Conservation (phyloP, 805 yeast species). For the Kodamaea kaohsiungensis region DNA sequence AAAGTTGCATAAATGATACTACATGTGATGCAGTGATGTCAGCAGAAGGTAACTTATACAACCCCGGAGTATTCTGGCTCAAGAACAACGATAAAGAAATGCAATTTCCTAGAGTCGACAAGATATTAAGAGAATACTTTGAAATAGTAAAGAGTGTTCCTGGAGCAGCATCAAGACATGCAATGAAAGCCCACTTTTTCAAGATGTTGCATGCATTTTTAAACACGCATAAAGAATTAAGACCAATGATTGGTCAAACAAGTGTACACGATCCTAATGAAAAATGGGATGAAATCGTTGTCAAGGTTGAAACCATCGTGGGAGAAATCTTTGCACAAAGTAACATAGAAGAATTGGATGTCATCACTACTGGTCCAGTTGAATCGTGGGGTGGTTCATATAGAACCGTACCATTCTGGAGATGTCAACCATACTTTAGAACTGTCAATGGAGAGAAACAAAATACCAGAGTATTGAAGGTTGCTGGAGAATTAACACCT, state of each 20-base stretch:
- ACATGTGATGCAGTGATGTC: conserved; percentile 93
- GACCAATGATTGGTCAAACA: conserved; percentile 66
- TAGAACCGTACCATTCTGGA: conserved; percentile 86
- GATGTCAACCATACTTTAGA: conserved; percentile 94
- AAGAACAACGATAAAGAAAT: conserved; percentile 52
- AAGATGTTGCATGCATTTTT: conserved; percentile 82
- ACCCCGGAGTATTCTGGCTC: conserved; percentile 87
- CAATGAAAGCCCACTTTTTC: conserved; percentile 93
- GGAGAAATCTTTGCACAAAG: conserved; percentile 51
- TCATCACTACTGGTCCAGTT: conserved; percentile 50
- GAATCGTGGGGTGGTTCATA: conserved; percentile 82
- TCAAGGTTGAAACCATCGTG: conserved; percentile 68
- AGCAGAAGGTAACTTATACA: conserved; percentile 92
- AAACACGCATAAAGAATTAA: conserved; percentile 70
- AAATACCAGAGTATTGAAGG: conserved; percentile 36
- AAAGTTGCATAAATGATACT: conserved; percentile 62
- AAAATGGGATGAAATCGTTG: conserved; percentile 54
- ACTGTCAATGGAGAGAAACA: conserved; percentile 74
- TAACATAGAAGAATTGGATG: conserved; percentile 58
- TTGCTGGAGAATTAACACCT: conserved; percentile 34
- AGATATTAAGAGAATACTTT: conserved; percentile 79
- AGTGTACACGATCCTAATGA: conserved; percentile 39
- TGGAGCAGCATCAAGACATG: conserved; percentile 72
- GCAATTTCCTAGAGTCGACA: conserved; percentile 85
- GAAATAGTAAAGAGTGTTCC: conserved; percentile 68